Evolutionary conservation across 1,284 basidiomycete genomes (phyloP).

Genomic region (Heterobasidion annosum): DNA sequence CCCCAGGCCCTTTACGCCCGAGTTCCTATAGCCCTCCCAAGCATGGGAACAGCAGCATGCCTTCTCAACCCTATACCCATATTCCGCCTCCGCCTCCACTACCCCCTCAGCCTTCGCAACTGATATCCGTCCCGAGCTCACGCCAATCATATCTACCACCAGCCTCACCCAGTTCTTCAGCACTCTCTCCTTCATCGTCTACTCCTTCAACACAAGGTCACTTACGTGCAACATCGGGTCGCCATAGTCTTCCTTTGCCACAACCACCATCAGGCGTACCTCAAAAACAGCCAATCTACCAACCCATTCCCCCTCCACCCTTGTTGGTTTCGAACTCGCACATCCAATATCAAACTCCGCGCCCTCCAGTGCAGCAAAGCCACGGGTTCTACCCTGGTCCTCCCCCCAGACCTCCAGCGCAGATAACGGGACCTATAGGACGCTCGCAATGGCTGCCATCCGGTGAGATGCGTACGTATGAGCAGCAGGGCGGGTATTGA

Average conservation of each 20-base stretch:
- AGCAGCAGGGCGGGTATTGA: not conserved
- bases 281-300: conserved; percentile 19
- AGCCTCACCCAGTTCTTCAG: not conserved
- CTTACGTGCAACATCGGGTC: conserved; percentile 10
- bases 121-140: not conserved
- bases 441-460: conserved; percentile 6
- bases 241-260: conserved; percentile 20
- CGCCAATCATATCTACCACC: not conserved
- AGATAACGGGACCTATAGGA: conserved; percentile 6
- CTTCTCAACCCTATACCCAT: conserved; percentile 22
- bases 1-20: conserved; percentile 1
- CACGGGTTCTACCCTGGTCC: conserved; percentile 27
- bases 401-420: conserved; percentile 24
- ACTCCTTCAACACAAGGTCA: conserved; percentile 1
- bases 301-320: conserved; percentile 24
- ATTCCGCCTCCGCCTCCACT: not conserved
- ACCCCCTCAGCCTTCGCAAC: not conserved
- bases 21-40: conserved; percentile 2
- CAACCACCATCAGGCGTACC: conserved; percentile 24
- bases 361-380: conserved; percentile 12
- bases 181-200: not conserved
- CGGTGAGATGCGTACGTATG: conserved; percentile 1
- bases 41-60: conserved; percentile 17
- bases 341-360: conserved; percentile 15
- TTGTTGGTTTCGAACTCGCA: conserved; percentile 18